Evolutionary conservation across 352 stramenopile species (phyloP).

Genomic region (Blastocystis sp.): DNA sequence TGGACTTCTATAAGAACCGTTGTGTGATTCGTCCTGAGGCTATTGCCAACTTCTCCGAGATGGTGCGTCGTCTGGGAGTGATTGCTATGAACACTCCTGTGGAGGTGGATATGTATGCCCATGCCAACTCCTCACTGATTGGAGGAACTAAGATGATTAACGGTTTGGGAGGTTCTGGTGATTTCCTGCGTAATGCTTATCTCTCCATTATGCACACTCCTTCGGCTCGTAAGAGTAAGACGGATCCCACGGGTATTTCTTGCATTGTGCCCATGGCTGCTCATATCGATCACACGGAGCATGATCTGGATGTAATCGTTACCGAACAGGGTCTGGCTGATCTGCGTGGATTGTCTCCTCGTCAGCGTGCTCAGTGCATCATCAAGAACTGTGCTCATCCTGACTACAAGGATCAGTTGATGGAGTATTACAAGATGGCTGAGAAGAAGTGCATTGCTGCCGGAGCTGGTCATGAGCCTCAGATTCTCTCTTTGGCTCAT

Average conservation of each 20-base stretch:
- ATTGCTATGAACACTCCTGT: slow-evolving; percentile 61
- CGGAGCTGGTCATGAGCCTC: slow-evolving; percentile 53
- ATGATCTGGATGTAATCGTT: slow-evolving; percentile 62
- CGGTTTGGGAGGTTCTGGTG: slow-evolving; percentile 45
- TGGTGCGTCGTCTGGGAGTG: slow-evolving; percentile 59
- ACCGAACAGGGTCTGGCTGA: slow-evolving; percentile 60
- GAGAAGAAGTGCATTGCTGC: slow-evolving; percentile 62
- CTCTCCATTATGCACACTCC: slow-evolving; percentile 62
- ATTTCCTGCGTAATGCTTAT: slow-evolving; percentile 61
- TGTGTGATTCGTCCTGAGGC: slow-evolving; percentile 57
- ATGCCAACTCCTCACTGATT: slow-evolving; percentile 60
- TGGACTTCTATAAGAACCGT: slow-evolving; percentile 60
- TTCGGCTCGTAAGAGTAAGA: slow-evolving; percentile 54
- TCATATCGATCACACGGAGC: slow-evolving; percentile 61
- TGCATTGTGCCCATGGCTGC: slow-evolving; percentile 60
- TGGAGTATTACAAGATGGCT: slow-evolving; percentile 63
- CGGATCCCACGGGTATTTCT: slow-evolving; percentile 58
- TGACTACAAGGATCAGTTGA: slow-evolving; percentile 60
- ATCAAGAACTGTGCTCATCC: slow-evolving; percentile 63
- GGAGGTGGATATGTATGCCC: slow-evolving; percentile 61
- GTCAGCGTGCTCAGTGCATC: slow-evolving; percentile 55
- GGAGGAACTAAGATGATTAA: slow-evolving; percentile 63
- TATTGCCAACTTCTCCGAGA: slow-evolving; percentile 56
- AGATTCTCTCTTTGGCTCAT: slow-evolving; percentile 41
- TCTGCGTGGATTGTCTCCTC: slow-evolving; percentile 59